Evolutionary conservation across 768 basidiomycete species (phyloP), one percentile per base, ranked within the genome.

Genomic region (Macrocybe gigantea): DNA sequence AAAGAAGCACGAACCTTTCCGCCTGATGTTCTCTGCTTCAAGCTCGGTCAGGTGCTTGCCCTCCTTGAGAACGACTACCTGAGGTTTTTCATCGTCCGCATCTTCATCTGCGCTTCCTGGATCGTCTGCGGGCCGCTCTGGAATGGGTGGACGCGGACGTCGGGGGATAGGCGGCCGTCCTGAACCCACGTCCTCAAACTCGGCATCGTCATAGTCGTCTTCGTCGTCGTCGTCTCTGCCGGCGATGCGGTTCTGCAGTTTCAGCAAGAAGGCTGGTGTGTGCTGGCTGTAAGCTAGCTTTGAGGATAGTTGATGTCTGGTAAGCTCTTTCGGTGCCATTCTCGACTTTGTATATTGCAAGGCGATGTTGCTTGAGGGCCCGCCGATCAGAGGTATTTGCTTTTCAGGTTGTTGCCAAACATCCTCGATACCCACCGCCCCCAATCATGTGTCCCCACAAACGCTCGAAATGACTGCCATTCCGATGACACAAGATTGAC

Each of bases 51-150:
- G 72, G 69, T 96, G 93, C 61, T 90, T 94, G 29, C 93, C 93
- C 54, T 85, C 79, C 59, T 79, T 90, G 54, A 96, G 62, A 7
- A 95, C 93, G 3, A 96, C 90, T 6, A 96, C 81, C 60, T 90
- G 88, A 2, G 93, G 93, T 54, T 77, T 83, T 64, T 94, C 93
- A 56, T 93, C 92, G 0, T 62, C 78, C 4, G 71, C 70, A 49
- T 82, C 83, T 49, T 90, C 88, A 44, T 83, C 82, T 9, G 78
- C 86, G 54, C 85, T 87, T 43, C 86, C 85, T 6, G 78, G 82
- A 48, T 88, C 79, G 41, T 79, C 76, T 9, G 71, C 75, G 0
- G 84, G 85, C 33, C 85, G 73, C 58, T 80, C 70, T 7, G 86
- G 85, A 30, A 88, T 85, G 9, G 83, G 64, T 37, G 86, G 85